Conservation (phyloP, 2,329 filamentous ascomycete species). For the Sporothrix globosa region DNA sequence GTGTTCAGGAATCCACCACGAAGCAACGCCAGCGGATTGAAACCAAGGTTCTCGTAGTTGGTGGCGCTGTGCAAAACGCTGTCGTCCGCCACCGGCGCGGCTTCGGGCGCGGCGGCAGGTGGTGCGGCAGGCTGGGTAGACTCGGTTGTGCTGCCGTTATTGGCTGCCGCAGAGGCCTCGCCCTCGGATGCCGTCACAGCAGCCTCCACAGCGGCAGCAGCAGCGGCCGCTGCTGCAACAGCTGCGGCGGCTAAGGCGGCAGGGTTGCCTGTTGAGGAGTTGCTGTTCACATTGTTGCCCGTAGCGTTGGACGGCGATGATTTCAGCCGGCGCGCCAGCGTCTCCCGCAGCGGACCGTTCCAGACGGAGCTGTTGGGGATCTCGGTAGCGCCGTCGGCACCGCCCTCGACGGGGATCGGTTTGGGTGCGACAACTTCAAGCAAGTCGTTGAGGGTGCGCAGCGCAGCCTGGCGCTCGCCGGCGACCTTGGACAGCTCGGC, state of each 20-base stretch:
- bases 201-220: conserved; percentile 40
- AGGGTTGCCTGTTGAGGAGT: conserved; percentile 30
- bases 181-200: conserved; percentile 7
- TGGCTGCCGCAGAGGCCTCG: conserved; percentile 41
- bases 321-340: conserved; percentile 52
- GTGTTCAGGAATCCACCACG: conserved; percentile 46
- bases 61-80: conserved; percentile 35
- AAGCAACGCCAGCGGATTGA: conserved; percentile 47
- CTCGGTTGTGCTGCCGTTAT: conserved; percentile 22
- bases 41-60: conserved; percentile 50
- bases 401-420: conserved; percentile 25
- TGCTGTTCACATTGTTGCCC: neutral
- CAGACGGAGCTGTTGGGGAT: conserved; percentile 45
- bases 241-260: conserved; percentile 20
- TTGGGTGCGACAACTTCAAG: conserved; percentile 55
- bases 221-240: conserved; percentile 36
- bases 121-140: neutral
- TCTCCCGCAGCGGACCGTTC: conserved; percentile 59
- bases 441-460: conserved; percentile 59
- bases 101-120: neutral
- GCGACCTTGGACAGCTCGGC: conserved; percentile 61
- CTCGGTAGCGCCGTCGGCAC: conserved; percentile 40
- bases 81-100: conserved; percentile 33
- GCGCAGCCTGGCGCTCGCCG: conserved; percentile 56
- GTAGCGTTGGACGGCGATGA: conserved; percentile 37